Conservation (phyloP, 163 green algal genomes). For the Volvox carteri region DNA sequence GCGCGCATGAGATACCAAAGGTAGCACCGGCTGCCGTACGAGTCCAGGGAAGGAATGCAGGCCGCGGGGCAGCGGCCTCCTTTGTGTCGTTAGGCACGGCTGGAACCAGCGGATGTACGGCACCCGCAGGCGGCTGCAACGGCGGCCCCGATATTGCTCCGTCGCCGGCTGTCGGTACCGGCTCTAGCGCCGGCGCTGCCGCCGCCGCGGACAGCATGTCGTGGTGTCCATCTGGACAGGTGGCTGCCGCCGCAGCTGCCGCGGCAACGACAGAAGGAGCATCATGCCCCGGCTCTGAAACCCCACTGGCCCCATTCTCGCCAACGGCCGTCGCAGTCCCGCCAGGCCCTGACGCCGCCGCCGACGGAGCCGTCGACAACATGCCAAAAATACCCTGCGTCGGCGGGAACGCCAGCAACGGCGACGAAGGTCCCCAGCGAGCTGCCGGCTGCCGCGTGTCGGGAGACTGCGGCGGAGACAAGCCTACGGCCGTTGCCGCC, state of each 20-base stretch:
- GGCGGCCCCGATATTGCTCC: neutral
- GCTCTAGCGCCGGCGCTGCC: too few species aligned
- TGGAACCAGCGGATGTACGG: neutral
- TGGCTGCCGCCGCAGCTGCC: too few species aligned
- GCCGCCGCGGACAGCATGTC: neutral
- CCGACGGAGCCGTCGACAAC: neutral
- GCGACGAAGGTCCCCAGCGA: neutral
- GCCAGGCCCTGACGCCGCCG: neutral
- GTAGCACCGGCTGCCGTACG: neutral
- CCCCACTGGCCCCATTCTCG: too few species aligned
- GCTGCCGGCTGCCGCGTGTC: neutral
- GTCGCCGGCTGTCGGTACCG: too few species aligned
- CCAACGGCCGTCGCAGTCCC: too few species aligned
- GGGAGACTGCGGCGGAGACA: neutral
- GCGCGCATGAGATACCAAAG: neutral
- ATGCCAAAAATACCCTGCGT: neutral
- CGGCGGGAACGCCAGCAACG: neutral
- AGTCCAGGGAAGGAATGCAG: neutral
- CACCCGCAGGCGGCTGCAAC: neutral
- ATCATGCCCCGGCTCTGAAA: too few species aligned
- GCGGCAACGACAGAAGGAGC: too few species aligned
- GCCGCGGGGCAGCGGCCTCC: neutral
- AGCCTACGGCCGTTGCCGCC: neutral
- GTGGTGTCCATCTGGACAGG: too few species aligned
- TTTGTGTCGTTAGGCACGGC: neutral